phyloP scores from a whole-genome alignment of 106 monocot genomes.

The Agapanthus africanus region DNA sequence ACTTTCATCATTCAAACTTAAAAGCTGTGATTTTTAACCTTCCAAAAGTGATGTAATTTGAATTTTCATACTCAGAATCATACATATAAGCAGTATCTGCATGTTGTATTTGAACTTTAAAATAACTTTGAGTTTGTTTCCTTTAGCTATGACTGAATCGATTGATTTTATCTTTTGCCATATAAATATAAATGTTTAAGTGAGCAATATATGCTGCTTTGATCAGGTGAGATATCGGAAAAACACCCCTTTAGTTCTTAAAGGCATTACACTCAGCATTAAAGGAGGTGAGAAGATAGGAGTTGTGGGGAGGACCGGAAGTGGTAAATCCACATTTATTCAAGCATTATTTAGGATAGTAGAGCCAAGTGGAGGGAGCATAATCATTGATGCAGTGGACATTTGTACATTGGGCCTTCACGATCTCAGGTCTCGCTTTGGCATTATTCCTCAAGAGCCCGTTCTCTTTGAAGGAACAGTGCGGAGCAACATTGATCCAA shows the following conservation, averaged over 20 bases:
- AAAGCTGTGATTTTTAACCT: no score
- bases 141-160: no score
- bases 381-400: slow-evolving; percentile 63
- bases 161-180: no score
- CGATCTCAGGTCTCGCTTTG: slow-evolving; percentile 70
- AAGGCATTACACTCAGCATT: slow-evolving; percentile 47
- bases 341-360: slow-evolving; percentile 70
- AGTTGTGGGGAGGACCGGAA: slow-evolving; percentile 76
- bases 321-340: slow-evolving; percentile 83
- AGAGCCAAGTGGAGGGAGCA: slow-evolving; percentile 61
- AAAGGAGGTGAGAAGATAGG: slow-evolving; percentile 76
- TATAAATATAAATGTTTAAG: no score
- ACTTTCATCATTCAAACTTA: no score
- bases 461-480: slow-evolving; percentile 83
- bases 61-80: no score
- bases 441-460: slow-evolving; percentile 87
- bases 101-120: no score
- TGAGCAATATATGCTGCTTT: no score
- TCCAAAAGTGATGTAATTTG: no score
- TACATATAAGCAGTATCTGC: no score
- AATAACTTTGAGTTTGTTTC: no score
- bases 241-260: slow-evolving; percentile 66
- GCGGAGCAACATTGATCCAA: slow-evolving; percentile 76
- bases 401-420: slow-evolving; percentile 67
- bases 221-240: slow-evolving; percentile 63